Evolutionary conservation across 129 eudicot genomes (phyloP).

Genomic region (Artemisia annua): DNA sequence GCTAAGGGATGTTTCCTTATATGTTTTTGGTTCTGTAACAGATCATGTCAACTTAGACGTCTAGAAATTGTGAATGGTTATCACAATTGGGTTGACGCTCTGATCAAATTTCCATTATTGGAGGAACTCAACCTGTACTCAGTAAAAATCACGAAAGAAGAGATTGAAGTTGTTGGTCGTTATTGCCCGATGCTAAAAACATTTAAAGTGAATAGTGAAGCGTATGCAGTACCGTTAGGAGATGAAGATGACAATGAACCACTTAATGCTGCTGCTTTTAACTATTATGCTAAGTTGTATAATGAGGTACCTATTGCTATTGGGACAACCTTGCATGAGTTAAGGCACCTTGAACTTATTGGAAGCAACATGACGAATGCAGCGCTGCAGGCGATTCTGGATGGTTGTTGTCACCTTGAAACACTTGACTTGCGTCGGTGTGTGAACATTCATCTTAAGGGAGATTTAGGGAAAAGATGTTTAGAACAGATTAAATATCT

Average conservation of each 20-base stretch:
- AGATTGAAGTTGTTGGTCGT: neutral
- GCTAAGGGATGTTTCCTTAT: neutral
- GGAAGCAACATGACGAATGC: neutral
- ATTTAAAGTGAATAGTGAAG: neutral
- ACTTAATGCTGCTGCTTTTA: no score
- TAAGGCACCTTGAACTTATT: neutral
- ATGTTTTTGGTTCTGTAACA: neutral
- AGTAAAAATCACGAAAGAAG: neutral
- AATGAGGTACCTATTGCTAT: neutral
- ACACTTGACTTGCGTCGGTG: neutral
- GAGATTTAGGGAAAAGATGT: neutral
- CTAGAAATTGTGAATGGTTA: neutral
- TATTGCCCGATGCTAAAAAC: neutral
- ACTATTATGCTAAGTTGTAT: neutral
- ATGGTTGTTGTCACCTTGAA: neutral
- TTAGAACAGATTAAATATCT: neutral
- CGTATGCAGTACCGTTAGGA: no score
- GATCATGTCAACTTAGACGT: constrained; percentile 2
- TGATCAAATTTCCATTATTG: neutral
- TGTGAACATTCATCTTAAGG: neutral
- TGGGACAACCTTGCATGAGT: neutral
- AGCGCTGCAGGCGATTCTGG: neutral
- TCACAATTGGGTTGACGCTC: neutral
- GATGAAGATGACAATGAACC: no score
- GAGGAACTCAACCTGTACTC: neutral